Conservation (phyloP, 1,284 basidiomycete genomes). For the Pseudomicrostroma phylloplanum region DNA sequence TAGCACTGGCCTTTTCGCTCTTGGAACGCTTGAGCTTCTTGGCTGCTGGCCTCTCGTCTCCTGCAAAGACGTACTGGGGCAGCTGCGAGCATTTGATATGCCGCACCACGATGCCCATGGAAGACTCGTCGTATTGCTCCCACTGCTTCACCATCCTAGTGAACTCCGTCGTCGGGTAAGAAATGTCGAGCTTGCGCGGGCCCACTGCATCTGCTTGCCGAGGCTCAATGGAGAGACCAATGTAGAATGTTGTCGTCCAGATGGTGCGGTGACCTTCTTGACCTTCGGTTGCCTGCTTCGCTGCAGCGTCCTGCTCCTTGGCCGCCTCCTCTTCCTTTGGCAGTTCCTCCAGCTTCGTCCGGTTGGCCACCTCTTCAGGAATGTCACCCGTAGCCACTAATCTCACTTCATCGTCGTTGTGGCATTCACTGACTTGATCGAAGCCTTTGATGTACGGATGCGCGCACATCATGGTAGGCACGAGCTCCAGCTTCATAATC, state of each 20-base stretch:
- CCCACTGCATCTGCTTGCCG: constrained; percentile 58
- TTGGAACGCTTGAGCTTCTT: constrained; percentile 62
- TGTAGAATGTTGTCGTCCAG: constrained; percentile 90
- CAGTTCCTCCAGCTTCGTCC: constrained; percentile 36
- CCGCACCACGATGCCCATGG: constrained; percentile 89
- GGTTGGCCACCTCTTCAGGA: constrained; percentile 40
- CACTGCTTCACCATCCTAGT: constrained; percentile 90
- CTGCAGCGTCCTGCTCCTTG: constrained; percentile 28
- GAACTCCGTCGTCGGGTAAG: constrained; percentile 92
- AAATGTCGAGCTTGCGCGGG: constrained; percentile 78
- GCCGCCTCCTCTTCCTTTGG: constrained; percentile 35
- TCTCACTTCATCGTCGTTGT: constrained; percentile 63
- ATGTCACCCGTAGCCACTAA: constrained; percentile 41
- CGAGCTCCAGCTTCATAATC: constrained; percentile 93
- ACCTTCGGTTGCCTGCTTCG: constrained; percentile 18
- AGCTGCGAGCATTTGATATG: constrained; percentile 82
- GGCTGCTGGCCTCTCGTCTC: constrained; percentile 65
- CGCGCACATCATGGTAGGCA: constrained; percentile 80
- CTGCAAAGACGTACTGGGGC: constrained; percentile 73
- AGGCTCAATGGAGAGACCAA: constrained; percentile 86
- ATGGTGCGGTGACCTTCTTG: constrained; percentile 63
- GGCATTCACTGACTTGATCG: constrained; percentile 75
- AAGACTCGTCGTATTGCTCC: constrained; percentile 87
- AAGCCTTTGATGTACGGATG: constrained; percentile 95
- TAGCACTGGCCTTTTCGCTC: constrained; percentile 10